A percentile compares a stretch with the other conserved stretches of the same genome.
Evolutionary conservation across 805 yeast genomes (phyloP).

Genomic region (Starmerella scarabaei): DNA sequence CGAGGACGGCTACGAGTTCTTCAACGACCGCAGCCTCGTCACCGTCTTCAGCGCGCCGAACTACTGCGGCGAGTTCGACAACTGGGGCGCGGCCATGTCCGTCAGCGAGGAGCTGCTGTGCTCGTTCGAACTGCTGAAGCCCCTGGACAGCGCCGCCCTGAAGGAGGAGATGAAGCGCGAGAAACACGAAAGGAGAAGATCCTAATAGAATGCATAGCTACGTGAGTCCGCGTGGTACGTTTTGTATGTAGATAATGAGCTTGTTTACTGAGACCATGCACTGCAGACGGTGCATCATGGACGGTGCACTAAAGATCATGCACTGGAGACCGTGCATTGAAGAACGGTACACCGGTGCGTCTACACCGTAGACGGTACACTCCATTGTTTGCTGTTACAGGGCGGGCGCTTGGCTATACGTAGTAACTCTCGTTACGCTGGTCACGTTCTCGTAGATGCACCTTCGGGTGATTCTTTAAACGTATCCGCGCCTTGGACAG

Average conservation of each 20-base stretch:
- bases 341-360: too few species aligned
- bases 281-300: too few species aligned
- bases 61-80: conserved; percentile 74
- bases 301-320: too few species aligned
- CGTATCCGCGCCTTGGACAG: too few species aligned
- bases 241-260: not conserved
- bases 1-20: conserved; percentile 67
- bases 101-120: conserved; percentile 87
- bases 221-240: not conserved
- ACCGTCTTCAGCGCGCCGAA: conserved; percentile 67
- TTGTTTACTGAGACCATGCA: not conserved
- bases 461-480: too few species aligned
- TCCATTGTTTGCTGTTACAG: too few species aligned
- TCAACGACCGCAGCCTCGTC: conserved; percentile 56
- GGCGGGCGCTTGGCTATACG: too few species aligned
- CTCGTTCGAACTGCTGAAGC: conserved; percentile 85
- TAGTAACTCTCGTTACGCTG: too few species aligned
- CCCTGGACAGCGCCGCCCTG: conserved; percentile 81
- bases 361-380: too few species aligned
- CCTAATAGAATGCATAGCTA: not conserved
- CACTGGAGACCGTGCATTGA: too few species aligned
- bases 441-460: too few species aligned
- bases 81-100: conserved; percentile 98
- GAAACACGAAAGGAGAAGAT: conserved; percentile 60
- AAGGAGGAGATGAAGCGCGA: conserved; percentile 79